Base-by-base conservation (phyloP, 2,329 filamentous ascomycete species). In the Talaromyces sp. region DNA sequence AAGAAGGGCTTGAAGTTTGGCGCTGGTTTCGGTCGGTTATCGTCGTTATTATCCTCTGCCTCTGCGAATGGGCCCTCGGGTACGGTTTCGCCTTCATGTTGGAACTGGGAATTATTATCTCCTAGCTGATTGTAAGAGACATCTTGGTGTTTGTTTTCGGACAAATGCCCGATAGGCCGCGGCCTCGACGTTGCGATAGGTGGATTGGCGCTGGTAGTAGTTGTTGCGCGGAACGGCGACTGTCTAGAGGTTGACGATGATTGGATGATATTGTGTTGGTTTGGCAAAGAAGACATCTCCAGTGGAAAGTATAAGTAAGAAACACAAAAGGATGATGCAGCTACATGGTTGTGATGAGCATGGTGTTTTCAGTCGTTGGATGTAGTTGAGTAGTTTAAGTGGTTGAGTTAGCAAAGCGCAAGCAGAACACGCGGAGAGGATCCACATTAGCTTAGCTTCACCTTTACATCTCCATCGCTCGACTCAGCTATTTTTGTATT, bases 1-100 rank as follows among this genome's bases (percentile, higher is more conserved):
- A 96, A 97, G 77, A 96, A 88, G 2, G 91, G 89, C 45, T 85
- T 81, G 72, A 96, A 93, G 2, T 77, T 71, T 3, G 76, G 76
- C 71, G 76, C 61, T 11, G 62, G 22, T 15, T 51, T 40, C 6
- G 43, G 36, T 36, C 15, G 17, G 28, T 33, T 46, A 3, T 51
- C n/a, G 21, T 41, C 15, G 19, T 52, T 17, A 6, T 45, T 33
- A 10, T 40, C n/a, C 19, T 39, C 17, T 33, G 15, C 6, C n/a
- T n/a, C 39, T 37, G 36, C 15, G 19, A 45, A 35, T 15, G 22
- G 40, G 13, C 25, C 40, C 9, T 48, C 51, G 31, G 51, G 40
- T 9, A n/a, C 52, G 19, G 25, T 4, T 45, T 45, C 9, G 17
- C 39, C 40, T 28, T 53, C 37, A 45, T 43, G 31, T 17, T 61